phyloP scores from a whole-genome alignment of 2,329 filamentous ascomycete species.

The Scedosporium aurantiacum region DNA sequence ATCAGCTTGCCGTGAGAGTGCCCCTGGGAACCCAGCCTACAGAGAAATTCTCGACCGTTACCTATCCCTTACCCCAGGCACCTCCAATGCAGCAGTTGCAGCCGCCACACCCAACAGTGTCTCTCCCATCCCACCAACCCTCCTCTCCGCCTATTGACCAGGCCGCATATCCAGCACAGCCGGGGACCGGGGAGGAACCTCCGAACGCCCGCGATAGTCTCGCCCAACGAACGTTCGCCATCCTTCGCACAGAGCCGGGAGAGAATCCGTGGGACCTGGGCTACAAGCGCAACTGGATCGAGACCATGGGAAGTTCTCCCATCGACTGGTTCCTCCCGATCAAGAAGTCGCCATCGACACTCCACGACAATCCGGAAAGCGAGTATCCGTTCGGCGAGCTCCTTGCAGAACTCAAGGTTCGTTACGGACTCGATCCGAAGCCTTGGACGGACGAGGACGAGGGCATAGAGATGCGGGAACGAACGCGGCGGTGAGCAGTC shows the following conservation, averaged over 20 bases:
- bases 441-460: constrained; percentile 5
- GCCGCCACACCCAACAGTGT: neutral
- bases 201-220: constrained; percentile 26
- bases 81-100: constrained; percentile 14
- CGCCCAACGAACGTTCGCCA: constrained; percentile 61
- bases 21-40: constrained; percentile 35
- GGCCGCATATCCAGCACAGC: neutral
- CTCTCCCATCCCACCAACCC: constrained; percentile 11
- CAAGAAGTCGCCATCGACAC: constrained; percentile 60
- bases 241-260: constrained; percentile 60
- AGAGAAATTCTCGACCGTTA: constrained; percentile 38
- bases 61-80: constrained; percentile 43
- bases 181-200: constrained; percentile 10
- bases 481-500: neutral
- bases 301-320: constrained; percentile 63
- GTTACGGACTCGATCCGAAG: constrained; percentile 12
- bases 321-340: constrained; percentile 77
- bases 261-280: constrained; percentile 84
- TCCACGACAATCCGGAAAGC: constrained; percentile 53
- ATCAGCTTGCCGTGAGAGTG: constrained; percentile 65
- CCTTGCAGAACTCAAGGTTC: constrained; percentile 42
- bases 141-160: constrained; percentile 8
- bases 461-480: constrained; percentile 1
- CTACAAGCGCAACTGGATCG: constrained; percentile 56
- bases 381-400: constrained; percentile 58